Evolutionary conservation across 1,139 yeast species (phyloP).

Genomic region (Protomyces inouyei): DNA sequence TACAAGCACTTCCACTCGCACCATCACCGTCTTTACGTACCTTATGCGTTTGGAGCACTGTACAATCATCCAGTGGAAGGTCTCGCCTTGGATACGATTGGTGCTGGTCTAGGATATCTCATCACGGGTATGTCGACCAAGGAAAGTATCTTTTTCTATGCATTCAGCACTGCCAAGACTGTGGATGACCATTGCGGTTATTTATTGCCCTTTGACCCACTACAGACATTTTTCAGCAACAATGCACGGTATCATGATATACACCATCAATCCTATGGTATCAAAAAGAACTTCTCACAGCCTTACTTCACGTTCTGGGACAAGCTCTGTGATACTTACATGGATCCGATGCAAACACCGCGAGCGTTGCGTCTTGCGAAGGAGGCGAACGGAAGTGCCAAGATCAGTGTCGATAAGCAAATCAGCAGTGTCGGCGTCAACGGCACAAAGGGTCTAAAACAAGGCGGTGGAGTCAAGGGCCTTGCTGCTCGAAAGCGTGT

Average conservation of each 20-base stretch:
- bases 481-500: conserved; percentile 17
- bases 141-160: conserved; percentile 66
- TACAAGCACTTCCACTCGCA: conserved; percentile 85
- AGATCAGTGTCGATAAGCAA: conserved; percentile 5
- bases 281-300: conserved; percentile 89
- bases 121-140: conserved; percentile 63
- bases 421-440: conserved; percentile 16
- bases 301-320: conserved; percentile 98
- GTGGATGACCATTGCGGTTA: conserved; percentile 97
- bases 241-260: conserved; percentile 94
- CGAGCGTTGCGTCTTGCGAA: conserved; percentile 18
- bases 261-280: conserved; percentile 94
- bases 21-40: conserved; percentile 89
- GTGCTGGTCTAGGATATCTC: conserved; percentile 78
- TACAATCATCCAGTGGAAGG: conserved; percentile 95
- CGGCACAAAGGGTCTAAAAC: conserved; percentile 18
- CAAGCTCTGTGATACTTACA: conserved; percentile 60
- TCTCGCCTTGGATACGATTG: conserved; percentile 80
- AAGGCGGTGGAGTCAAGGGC: conserved; percentile 22
- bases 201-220: conserved; percentile 80
- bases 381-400: conserved; percentile 29
- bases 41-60: conserved; percentile 93
- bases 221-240: conserved; percentile 86
- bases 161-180: conserved; percentile 89
- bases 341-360: conserved; percentile 51